These are phyloP conservation scores for Cystobasidium pallidum DNA, from an alignment of 1,284 basidiomycete genomes.

Conservation along the genomic window DNA sequence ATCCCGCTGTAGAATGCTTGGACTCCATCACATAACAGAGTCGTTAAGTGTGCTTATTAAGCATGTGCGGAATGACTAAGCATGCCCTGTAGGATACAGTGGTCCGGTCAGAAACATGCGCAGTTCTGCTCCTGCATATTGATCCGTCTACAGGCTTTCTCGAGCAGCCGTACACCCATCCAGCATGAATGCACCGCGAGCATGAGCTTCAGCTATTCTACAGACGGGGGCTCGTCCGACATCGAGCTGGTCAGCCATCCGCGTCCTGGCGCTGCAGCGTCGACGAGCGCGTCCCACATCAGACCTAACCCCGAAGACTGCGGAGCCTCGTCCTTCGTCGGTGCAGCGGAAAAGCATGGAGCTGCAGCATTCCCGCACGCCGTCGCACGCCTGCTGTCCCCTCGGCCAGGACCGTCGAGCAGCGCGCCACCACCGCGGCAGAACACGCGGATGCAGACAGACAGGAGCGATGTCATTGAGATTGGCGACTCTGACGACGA, in stretches of 20 bases:
- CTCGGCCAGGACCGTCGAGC: not conserved
- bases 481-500: conserved; percentile 7
- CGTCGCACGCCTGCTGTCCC: not conserved
- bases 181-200: no score
- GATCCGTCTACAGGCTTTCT: no score
- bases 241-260: conserved; percentile 12
- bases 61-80: no score
- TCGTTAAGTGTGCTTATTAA: no score
- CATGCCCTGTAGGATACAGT: no score
- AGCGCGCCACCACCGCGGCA: not conserved
- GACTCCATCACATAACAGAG: no score
- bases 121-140: no score
- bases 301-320: not conserved
- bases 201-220: conserved; percentile 5
- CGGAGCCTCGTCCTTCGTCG: conserved; percentile 13
- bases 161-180: no score
- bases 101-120: no score
- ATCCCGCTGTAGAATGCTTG: no score
- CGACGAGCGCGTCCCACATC: not conserved
- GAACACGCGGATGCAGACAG: not conserved
- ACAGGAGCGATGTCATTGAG: conserved; percentile 19
- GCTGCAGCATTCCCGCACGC: not conserved
- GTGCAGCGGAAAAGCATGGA: not conserved
- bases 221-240: conserved; percentile 12
- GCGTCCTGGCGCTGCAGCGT: not conserved